These are phyloP conservation scores for Paramecium sexaurelia DNA, from an alignment of 73 alveolate genomes.

Conservation along the genomic window DNA sequence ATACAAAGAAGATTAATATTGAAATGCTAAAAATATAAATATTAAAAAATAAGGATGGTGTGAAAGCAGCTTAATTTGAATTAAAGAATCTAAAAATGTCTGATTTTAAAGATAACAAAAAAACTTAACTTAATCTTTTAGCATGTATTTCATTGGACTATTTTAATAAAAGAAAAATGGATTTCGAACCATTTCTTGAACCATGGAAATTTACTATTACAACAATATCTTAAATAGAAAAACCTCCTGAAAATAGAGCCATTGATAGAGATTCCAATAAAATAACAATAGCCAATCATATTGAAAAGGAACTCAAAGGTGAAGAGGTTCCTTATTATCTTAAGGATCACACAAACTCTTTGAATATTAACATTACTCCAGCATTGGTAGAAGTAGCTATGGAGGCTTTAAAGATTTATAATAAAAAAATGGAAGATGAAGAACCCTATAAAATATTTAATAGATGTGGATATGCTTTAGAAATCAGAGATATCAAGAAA, in stretches of 20 bases:
- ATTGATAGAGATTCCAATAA: conserved; percentile 40
- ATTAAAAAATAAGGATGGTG: conserved; percentile 51
- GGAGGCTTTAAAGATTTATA: conserved; percentile 68
- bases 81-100: neutral
- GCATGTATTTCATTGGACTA: conserved; percentile 46
- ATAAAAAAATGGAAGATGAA: conserved; percentile 61
- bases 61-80: conserved; percentile 53
- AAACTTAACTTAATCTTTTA: neutral
- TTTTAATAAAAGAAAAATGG: conserved; percentile 63
- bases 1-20: neutral
- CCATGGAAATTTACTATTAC: conserved; percentile 63
- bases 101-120: neutral
- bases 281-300: neutral
- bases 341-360: conserved; percentile 64
- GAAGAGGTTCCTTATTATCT: conserved; percentile 61
- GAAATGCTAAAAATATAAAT: conserved; percentile 33
- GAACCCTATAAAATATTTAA: conserved; percentile 65
- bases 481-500: conserved; percentile 39
- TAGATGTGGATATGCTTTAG: conserved; percentile 51
- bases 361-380: conserved; percentile 52
- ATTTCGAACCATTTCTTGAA: conserved; percentile 58
- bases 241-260: conserved; percentile 50
- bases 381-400: conserved; percentile 55
- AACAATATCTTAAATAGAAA: neutral
- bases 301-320: neutral